These are phyloP conservation scores for Hypocrella siamensis DNA, from an alignment of 2,329 filamentous ascomycete species.

Conservation along the genomic window DNA sequence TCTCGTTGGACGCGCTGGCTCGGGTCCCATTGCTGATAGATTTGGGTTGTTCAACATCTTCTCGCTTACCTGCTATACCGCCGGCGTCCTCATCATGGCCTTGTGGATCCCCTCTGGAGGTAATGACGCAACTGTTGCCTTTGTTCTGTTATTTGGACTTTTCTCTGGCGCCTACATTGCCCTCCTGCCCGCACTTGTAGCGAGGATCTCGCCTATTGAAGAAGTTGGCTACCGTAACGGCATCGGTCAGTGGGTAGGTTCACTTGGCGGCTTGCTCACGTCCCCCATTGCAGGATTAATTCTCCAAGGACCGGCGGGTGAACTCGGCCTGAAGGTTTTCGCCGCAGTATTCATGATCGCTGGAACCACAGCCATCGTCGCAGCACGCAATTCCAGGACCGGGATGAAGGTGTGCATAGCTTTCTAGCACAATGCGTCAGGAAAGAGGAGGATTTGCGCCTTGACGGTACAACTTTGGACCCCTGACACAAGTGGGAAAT, in stretches of 20 bases:
- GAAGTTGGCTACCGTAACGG: constrained; percentile 40
- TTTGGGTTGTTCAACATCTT: constrained; percentile 14
- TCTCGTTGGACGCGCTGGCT: constrained; percentile 9
- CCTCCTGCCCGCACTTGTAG: constrained; percentile 11
- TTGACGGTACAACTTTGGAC: no score
- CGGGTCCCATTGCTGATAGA: constrained; percentile 9
- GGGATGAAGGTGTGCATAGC: constrained; percentile 6
- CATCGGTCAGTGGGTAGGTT: constrained; percentile 5
- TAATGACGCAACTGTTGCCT: constrained; percentile 10
- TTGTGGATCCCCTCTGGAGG: constrained; percentile 17
- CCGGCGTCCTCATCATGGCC: constrained; percentile 14
- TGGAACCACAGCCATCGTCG: constrained; percentile 7
- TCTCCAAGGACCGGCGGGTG: constrained; percentile 5
- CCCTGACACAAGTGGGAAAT: no score
- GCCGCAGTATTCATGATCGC: constrained; percentile 6
- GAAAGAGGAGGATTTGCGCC: neutral
- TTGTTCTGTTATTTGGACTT: constrained; percentile 14
- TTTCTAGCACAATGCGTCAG: constrained; percentile 2
- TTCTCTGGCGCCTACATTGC: constrained; percentile 14
- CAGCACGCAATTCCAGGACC: constrained; percentile 5
- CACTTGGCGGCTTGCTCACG: constrained; percentile 7
- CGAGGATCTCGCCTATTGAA: constrained; percentile 34
- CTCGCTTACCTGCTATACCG: constrained; percentile 25
- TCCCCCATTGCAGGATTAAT: constrained; percentile 9
- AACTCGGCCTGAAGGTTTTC: constrained; percentile 6